These are phyloP conservation scores for Acanthochlamys bracteata DNA, from an alignment of 106 monocot genomes.

Conservation along the genomic window DNA sequence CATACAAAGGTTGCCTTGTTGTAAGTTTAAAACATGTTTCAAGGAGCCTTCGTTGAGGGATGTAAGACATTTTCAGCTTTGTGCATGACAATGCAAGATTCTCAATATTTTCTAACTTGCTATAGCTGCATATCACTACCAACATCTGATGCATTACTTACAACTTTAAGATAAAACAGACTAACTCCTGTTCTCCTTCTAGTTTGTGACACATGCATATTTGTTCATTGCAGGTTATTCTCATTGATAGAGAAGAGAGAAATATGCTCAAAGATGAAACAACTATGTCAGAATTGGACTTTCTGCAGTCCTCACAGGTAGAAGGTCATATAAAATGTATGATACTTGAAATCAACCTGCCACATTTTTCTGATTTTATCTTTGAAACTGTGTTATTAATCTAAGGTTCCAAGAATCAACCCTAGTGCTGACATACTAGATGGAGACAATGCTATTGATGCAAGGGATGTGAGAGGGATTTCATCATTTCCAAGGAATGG, in stretches of 20 bases:
- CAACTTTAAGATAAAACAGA: too few species aligned
- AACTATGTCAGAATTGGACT: background rate
- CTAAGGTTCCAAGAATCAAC: slow-evolving; percentile 2
- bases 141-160: too few species aligned
- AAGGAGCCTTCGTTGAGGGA: too few species aligned
- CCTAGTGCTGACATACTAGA: background rate
- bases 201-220: too few species aligned
- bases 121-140: too few species aligned
- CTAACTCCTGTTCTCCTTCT: too few species aligned
- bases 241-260: background rate
- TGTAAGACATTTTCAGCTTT: too few species aligned
- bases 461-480: background rate
- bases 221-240: background rate
- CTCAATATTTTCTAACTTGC: too few species aligned
- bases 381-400: background rate
- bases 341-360: background rate
- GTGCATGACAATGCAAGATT: too few species aligned
- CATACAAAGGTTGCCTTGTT: too few species aligned
- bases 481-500: background rate
- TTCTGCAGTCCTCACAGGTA: background rate
- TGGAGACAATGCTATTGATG: background rate
- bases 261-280: background rate
- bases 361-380: background rate
- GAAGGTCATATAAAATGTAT: background rate
- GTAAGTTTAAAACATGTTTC: too few species aligned